A percentile compares a stretch with the other conserved stretches of the same genome.
These are phyloP conservation scores for Aspergillus transmontanensis DNA, from an alignment of 2,329 filamentous ascomycete genomes.

Conservation along the genomic window DNA sequence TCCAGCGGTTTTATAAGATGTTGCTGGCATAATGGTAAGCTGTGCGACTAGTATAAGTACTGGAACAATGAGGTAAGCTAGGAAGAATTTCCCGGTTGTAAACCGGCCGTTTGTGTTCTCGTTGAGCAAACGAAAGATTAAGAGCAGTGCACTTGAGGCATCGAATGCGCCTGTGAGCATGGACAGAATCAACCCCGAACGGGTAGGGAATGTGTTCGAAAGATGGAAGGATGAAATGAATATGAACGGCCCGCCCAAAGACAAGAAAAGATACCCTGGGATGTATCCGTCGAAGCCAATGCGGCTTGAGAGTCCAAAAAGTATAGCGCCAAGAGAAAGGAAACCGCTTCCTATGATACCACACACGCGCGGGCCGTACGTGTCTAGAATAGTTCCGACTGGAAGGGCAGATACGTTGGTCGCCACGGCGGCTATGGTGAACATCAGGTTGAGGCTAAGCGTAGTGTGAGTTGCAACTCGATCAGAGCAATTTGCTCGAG, in stretches of 20 bases:
- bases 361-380: conserved; percentile 76
- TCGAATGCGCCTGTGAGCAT: conserved; percentile 82
- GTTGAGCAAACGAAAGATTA: conserved; percentile 72
- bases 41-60: conserved; percentile 67
- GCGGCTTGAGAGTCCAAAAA: conserved; percentile 69
- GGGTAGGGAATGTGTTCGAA: conserved; percentile 77
- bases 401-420: conserved; percentile 87
- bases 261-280: conserved; percentile 73
- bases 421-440: conserved; percentile 82
- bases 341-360: conserved; percentile 71
- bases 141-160: conserved; percentile 75
- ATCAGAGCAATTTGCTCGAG: too few species aligned
- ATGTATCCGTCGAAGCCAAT: conserved; percentile 75
- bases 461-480: conserved; percentile 1
- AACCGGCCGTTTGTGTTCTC: conserved; percentile 61
- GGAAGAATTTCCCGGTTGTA: conserved; percentile 69
- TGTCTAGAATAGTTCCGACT: conserved; percentile 81
- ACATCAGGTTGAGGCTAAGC: conserved; percentile 80
- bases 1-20: conserved; percentile 82
- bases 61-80: conserved; percentile 72
- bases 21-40: conserved; percentile 70
- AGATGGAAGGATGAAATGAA: conserved; percentile 85
- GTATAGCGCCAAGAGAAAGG: conserved; percentile 68
- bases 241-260: conserved; percentile 76
- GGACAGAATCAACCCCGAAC: conserved; percentile 78